Base-by-base conservation (phyloP, 257 asterid genomes). In the Cruciata laevipes region DNA sequence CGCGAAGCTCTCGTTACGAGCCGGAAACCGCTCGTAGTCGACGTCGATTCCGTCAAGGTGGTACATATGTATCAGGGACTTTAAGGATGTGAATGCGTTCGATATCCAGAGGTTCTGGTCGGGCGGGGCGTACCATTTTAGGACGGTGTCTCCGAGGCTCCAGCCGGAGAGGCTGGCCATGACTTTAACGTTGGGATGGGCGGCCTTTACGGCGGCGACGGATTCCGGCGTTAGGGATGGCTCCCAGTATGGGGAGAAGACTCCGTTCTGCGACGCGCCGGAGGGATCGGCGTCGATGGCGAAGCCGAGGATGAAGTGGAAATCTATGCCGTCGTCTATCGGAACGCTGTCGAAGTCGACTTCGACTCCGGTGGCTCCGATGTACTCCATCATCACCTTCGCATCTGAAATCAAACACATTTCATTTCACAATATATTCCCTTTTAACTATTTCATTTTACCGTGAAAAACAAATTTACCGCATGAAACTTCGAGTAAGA, bases 311-410 rank as follows among this genome's bases (percentile, higher is more conserved):
- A 83, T 74, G 80, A 88, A 83, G 74, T 86, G 82, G 58, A 86
- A 88, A n/a, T 83, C 87, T 18, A 88, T 83, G 66, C 75, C 82
- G 11, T 74, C 35, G 60, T 77, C 44, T 31, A 88, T 73, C 32
- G 94, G 96, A 21, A 88, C 86, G 18, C 70, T 38, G 37, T 57
- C 59, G 66, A 88, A 78, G 31, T 75, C 23, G 14, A 86, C 73
- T 16, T 85, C 73, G 0, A 25, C 58, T 61, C 94, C 96, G 0
- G 88, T 83, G 49, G 96, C 91, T 79, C 96, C 96, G 16, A 86
- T 88, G 83, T 88, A 88, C 74, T 88, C 96, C 96, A 88, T 88
- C 85, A 88, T 63, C 75, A 83, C 91, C 80, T 88, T 88, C 55
- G 80, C 94, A 72, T 81, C 91, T 88, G 73, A 64, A 76, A 53